A percentile compares a stretch with the other conserved stretches of the same genome.
Evolutionary conservation across 352 stramenopile species (phyloP).

Genomic region (Phytophthora kernoviae): DNA sequence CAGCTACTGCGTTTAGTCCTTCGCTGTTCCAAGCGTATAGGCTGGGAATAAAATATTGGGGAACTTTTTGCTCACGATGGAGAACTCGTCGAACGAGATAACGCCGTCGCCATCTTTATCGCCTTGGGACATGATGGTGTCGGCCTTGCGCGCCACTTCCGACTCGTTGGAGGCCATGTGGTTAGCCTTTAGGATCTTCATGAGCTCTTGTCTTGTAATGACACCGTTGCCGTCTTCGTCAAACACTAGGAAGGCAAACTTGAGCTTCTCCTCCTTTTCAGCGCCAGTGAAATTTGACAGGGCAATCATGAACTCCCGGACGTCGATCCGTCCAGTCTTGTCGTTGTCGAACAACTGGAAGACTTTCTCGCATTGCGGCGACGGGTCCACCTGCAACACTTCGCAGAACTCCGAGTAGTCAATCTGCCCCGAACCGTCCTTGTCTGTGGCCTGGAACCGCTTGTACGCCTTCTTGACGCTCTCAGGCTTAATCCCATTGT

Average conservation of each 20-base stretch:
- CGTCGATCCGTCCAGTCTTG: conserved; percentile 91
- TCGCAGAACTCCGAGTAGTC: conserved; percentile 98
- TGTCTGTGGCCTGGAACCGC: conserved; percentile 95
- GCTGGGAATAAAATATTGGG: conserved; percentile 95
- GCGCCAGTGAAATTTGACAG: conserved; percentile 94
- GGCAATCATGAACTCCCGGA: conserved; percentile 95
- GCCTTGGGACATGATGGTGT: conserved; percentile 97
- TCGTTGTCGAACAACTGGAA: conserved; percentile 96
- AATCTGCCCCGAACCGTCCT: conserved; percentile 94
- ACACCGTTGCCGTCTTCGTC: conserved; percentile 95
- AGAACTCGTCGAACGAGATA: conserved; percentile 97
- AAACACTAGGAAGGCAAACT: conserved; percentile 96
- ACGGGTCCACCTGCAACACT: conserved; percentile 93
- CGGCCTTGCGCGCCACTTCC: conserved; percentile 94
- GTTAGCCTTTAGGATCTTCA: conserved; percentile 96
- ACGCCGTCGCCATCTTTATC: conserved; percentile 96
- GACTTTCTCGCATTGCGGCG: conserved; percentile 90
- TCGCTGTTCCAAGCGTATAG: conserved; percentile 72
- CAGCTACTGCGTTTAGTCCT: conserved; percentile 40
- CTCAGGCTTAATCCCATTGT: conserved; percentile 96
- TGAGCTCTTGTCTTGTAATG: conserved; percentile 94
- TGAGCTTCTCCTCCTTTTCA: conserved; percentile 96
- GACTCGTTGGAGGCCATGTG: conserved; percentile 93
- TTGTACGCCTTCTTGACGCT: conserved; percentile 97
- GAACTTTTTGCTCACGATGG: conserved; percentile 96